Base-by-base conservation (phyloP, 345 rosid genomes). In the Toxicodendron radicans region DNA sequence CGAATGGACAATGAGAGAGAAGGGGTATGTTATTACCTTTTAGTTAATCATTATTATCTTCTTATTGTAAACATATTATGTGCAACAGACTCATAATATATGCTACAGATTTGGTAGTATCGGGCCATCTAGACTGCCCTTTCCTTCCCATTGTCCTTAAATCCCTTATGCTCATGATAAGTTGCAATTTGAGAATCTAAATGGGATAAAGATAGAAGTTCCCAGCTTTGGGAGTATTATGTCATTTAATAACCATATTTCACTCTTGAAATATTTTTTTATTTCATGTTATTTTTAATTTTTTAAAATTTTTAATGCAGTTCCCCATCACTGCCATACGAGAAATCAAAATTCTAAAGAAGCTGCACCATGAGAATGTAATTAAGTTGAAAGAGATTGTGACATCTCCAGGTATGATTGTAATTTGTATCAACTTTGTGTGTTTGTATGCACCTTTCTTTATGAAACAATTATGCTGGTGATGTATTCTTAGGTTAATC, bases 1-100 rank as follows among this genome's bases (percentile, higher is more conserved):
- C 86, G 98, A 73, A 94, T 95, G 99, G 99, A 95, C 74, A 92
- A 92, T 67, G 99, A 95, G 82, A 90, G 92, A 84, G 97, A 92
- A 78, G 97, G 99, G 89, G 97, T 92, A 87, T 74, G 83, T 80
- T 74, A 33, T 17, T 62, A 41, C 66, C 21, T 62, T 35, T 14
- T 35, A 7, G 24, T 20, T 62, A 41, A 6, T 56, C 21, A 17
- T 54, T 35, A 30, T 66, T 1, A 45, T 59, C 13, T 45, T 68
- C 57, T 10, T 73, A 18, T 27, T 4, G 17, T 23, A n/a, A 56
- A 12, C 12, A n/a, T 2, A 18, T 2, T 7, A 18, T 35, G 8
- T 18, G 38, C 1, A 20, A 38, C 7, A 2, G 7, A 0, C 11
- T 18, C 20, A 11, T 8, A 64, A 10, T 7, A 20, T 64, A 7